A percentile compares a stretch with the other conserved stretches of the same genome.
phyloP scores from a whole-genome alignment of 2,329 filamentous ascomycete species.

The Alternaria alternata region DNA sequence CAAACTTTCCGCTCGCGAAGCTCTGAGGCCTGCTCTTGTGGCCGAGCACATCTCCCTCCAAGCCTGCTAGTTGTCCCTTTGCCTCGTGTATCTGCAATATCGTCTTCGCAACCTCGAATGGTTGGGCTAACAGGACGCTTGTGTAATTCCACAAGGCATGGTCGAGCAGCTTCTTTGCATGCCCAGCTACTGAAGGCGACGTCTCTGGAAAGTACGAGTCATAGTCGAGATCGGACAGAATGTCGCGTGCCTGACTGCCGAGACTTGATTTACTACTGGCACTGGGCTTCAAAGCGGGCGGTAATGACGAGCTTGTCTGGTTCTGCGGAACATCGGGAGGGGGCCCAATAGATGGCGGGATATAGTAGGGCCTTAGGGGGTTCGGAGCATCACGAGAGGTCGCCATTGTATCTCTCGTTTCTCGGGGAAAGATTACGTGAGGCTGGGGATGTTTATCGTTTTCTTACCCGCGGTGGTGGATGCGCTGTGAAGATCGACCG shows the following conservation, averaged over 20 bases:
- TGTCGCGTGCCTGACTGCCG: constrained; percentile 75
- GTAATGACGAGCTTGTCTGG: constrained; percentile 35
- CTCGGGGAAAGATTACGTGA: not conserved
- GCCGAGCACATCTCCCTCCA: constrained; percentile 27
- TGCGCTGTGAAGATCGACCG: constrained; percentile 15
- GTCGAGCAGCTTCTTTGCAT: constrained; percentile 79
- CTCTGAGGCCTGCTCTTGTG: constrained; percentile 41
- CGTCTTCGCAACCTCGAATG: constrained; percentile 96
- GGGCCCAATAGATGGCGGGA: constrained; percentile 72
- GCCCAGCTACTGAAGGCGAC: constrained; percentile 73
- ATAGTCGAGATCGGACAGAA: constrained; percentile 91
- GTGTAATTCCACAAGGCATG: constrained; percentile 92
- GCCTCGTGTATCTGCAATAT: constrained; percentile 79
- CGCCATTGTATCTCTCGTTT: constrained; percentile 44
- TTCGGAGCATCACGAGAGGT: constrained; percentile 62
- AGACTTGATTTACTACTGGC: constrained; percentile 61
- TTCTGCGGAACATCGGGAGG: constrained; percentile 56
- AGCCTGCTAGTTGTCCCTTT: constrained; percentile 41
- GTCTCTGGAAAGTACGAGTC: constrained; percentile 82
- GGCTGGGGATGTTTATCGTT: constrained; percentile 14
- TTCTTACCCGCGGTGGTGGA: constrained; percentile 15
- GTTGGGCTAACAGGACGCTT: constrained; percentile 87
- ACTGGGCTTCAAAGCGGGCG: constrained; percentile 44
- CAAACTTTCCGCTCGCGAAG: constrained; percentile 45
- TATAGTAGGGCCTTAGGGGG: constrained; percentile 75